Base-by-base conservation (phyloP, 208 protist species). In the Wallacemonas sp. region DNA sequence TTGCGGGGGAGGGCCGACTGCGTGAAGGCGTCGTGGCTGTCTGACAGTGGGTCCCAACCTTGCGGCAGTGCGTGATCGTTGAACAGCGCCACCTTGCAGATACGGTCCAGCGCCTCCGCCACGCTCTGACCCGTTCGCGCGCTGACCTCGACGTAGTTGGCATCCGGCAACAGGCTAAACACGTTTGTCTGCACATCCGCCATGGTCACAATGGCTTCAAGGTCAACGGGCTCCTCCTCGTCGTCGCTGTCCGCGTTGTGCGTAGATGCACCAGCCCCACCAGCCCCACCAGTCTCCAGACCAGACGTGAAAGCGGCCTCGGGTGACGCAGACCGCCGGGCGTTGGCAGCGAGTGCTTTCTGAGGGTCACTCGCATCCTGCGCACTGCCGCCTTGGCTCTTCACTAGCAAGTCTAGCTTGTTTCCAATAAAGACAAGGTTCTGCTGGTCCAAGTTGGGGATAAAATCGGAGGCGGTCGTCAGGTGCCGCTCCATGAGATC, bases 91-190 rank as follows among this genome's bases (percentile, higher is more conserved):
- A 67, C 46, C 2, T 64, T 24, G 55, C 70, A 80, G 12, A 88
- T 39, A 19, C 64, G 38, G 1, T 36, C 26, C n/a, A 88, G 64
- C 33, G 83, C 53, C 1, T 59, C 54, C n/a, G 34, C 4, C 39
- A 88, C 49, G 17, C 74, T 59, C 30, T 42, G 44, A 34, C 71
- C 68, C 2, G 44, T 72, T 28, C 63, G 60, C 8, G 82, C 74
- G 34, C 82, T 88, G 30, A 82, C 77, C 66, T 88, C 82, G n/a
- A 66, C 68, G 55, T 88, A 88, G 51, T 82, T 66, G 1, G 82
- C 67, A 21, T 80, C 73, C 9, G 61, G 63, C n/a, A 86, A 68
- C 39, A 76, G 1, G 53, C 67, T 60, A 6, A 80, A 68, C 22
- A 86, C 54, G 45, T 65, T 42, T 11, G 24, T 58, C 34, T 78